Base-by-base conservation (phyloP, 2,329 filamentous ascomycete genomes). In the Arthrobotrys entomopaga region DNA sequence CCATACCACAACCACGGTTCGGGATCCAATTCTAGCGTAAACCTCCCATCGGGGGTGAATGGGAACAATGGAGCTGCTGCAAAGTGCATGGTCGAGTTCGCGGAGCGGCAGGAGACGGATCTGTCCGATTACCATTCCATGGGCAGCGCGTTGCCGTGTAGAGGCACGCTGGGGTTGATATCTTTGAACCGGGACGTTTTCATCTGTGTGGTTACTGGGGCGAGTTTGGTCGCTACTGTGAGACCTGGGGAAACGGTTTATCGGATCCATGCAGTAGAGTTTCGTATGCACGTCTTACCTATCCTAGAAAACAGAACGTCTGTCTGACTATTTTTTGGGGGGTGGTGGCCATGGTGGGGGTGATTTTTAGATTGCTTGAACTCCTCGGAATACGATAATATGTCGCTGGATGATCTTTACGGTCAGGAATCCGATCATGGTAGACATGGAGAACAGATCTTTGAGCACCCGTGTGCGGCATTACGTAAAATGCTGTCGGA, bases 401-500 rank as follows among this genome's bases (percentile, higher is more conserved):
- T 93, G 52, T 76, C 71, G n/a, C 70, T 78, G 48, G 60, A 86
- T 61, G 87, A 87, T 76, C 84, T 85, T 3, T 86, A 86, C 77
- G 82, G 83, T 2, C 84, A 84, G 19, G 85, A 88, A 71, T 82
- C 83, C 34, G 83, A 85, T 42, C 82, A 82, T 71, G 81, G 82
- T 16, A 88, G 89, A 67, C 86, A 89, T 67, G 86, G 87, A 78
- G 92, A 97, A 49, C 84, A 87, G 48, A 82, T 89, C 24, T 82
- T 91, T 29, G 93, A 97, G 79, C 93, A 97, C 81, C 95, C 95
- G 5, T 98, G 94, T 81, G 84, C 92, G 78, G 91, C 95, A 52
- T 82, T 99, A 72, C 93, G 94, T 82, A 98, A 97, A 84, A 86
- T 99, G 42, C 84, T 99, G 65, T 90, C 92, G 80, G 93, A 96